Base-by-base conservation (phyloP, 148 eudicot genomes). In the Pharnaceum exiguum region DNA sequence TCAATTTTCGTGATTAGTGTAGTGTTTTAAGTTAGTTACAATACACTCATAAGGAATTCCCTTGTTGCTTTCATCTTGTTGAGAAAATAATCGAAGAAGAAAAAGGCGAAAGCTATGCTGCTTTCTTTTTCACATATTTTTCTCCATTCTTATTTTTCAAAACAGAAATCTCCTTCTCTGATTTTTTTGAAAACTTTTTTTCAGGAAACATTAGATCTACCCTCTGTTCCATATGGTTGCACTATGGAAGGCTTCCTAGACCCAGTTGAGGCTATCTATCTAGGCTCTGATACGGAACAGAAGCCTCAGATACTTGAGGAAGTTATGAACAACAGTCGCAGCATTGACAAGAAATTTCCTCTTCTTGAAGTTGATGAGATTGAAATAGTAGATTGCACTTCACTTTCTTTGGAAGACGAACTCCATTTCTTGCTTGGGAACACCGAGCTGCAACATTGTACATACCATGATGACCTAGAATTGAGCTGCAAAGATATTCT, bases 341-440 rank as follows among this genome's bases (percentile, higher is more conserved):
- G 52, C 49, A 21, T 22, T 60, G 60, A 60, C 23, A 11, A 50
- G 47, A n/a, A 35, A 23, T 81, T 81, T 66, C 96, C 89, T 29
- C 76, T 79, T 46, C 70, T 83, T 23, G 98, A 93, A 79, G 83
- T 88, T 52, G 82, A 81, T 60, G 86, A 82, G 65, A 76, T 72
- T 52, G 72, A 68, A 67, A 60, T 76, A 45, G 87, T 65, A 70
- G 69, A 77, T 65, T 43, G 59, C 51, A 33, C 57, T 39, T 26
- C 47, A 48, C 46, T 50, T 25, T 60, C 44, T 47, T 46, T 52
- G 29, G 78, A 74, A 67, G 75, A 65, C 60, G 81, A 81, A 37
- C 51, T 65, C 31, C 48, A 38, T 67, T 52, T 66, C 33, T 68
- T 65, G 27, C 46, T 79, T 67, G 80, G 67, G 32, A 69, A 65